Conservation (phyloP, 192 early-diverging fungal species). For the Piromyces finnis region DNA sequence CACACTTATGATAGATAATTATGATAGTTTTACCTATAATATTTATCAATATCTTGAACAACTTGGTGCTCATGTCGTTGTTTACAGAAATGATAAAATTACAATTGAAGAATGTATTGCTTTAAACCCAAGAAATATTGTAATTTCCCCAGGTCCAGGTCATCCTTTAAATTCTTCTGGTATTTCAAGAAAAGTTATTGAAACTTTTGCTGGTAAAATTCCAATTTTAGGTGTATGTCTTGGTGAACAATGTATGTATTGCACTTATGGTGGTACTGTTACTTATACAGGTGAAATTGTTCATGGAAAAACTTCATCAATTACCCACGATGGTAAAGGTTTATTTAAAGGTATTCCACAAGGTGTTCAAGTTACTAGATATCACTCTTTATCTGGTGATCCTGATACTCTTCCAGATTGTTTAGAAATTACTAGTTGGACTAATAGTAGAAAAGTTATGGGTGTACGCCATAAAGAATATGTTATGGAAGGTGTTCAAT, state of each 20-base stretch:
- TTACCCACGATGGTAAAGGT: slow-evolving; percentile 81
- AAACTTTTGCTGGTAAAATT: slow-evolving; percentile 77
- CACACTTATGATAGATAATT: background rate
- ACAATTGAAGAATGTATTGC: slow-evolving; percentile 66
- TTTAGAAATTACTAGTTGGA: slow-evolving; percentile 75
- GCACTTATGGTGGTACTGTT: slow-evolving; percentile 85
- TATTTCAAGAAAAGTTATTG: slow-evolving; percentile 76
- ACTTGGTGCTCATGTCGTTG: slow-evolving; percentile 79
- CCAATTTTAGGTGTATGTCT: slow-evolving; percentile 95
- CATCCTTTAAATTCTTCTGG: slow-evolving; percentile 78
- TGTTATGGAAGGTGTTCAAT: slow-evolving; percentile 92
- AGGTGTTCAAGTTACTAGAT: slow-evolving; percentile 75
- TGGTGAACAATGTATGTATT: slow-evolving; percentile 95
- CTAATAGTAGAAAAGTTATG: slow-evolving; percentile 74
- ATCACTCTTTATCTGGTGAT: slow-evolving; percentile 89
- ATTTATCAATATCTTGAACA: slow-evolving; percentile 86
- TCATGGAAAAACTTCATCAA: slow-evolving; percentile 83
- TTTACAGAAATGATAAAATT: slow-evolving; percentile 86
- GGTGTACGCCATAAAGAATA: slow-evolving; percentile 78
- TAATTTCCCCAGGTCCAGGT: slow-evolving; percentile 94
- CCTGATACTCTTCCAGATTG: slow-evolving; percentile 54
- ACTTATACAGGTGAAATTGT: slow-evolving; percentile 87
- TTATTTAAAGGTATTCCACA: slow-evolving; percentile 71
- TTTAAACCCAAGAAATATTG: slow-evolving; percentile 77
- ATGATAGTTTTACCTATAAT: slow-evolving; percentile 83